Base-by-base conservation (phyloP, 768 basidiomycete species). In the Tylopilus plumbeoviolaceoides region DNA sequence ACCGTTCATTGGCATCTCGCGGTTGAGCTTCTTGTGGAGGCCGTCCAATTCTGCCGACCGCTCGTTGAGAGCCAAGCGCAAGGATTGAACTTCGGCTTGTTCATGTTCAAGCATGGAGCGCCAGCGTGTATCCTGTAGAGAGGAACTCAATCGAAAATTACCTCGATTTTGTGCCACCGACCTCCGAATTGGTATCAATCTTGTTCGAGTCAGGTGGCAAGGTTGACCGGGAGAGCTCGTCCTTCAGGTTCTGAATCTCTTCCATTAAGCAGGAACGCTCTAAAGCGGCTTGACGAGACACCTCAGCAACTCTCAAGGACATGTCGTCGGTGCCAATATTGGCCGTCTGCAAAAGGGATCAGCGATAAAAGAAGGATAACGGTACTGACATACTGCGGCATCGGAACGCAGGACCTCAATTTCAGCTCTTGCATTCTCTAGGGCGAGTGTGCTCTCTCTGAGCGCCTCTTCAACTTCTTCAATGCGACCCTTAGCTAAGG, bases 381-480 rank as follows among this genome's bases (percentile, higher is more conserved):
- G 12, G 10, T 8, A 42, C 18, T 7, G 21, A 71, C 89, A 75
- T 69, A 93, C 91, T 33, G 81, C 75, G 41, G 89, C 73, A 54
- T 97, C 95, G 31, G 79, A 71, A 49, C 95, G 74, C 41, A 84
- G 61, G 72, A 70, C 66, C 72, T 99, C 95, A 12, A 98, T 87
- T 69, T 99, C 95, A 14, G 89, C 90, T 50, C 89, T 75, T 6
- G 94, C 89, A 60, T 87, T 87, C 68, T 98, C 95, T 10, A 98
- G 77, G 0, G 95, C 91, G 42, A 83, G 77, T 3, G 85, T 86
- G 59, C 88, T 91, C 73, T 98, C 94, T 57, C 87, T 75, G 38
- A 98, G 73, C 3, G 95, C 95, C 60, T 88, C 89, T 66, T 95
- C 93, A 20, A 93, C 79, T 66, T 99, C 95, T 53, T 85, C 86